Evolutionary conservation across 352 stramenopile genomes (phyloP), one percentile per base, ranked within the genome.

Genomic region (Pythium insidiosum): DNA sequence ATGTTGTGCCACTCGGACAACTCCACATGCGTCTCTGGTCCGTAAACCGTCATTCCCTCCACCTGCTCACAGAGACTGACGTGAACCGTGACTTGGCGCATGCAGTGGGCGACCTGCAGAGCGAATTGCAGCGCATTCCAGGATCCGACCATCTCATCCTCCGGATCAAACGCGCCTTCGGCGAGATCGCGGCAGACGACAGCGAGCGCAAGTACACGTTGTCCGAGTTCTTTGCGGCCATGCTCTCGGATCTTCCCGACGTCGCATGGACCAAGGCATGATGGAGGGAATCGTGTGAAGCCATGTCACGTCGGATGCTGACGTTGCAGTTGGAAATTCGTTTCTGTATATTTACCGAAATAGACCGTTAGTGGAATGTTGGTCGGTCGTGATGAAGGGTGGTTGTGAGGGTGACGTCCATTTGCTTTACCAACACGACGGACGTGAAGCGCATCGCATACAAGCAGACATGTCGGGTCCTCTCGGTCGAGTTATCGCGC

Each of bases 1-100:
- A 76, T 97, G 58, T 77, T 98, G 33, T 98, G 91, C 48, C 90
- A 97, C 47, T 58, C 68, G 4, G 84, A 98, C 46, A 69, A 73
- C 28, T 95, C 92, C 60, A 74, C 73, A 13, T 70, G 71, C 26
- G 83, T 98, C n/a, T 95, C 79, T 47, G 67, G 73, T 89, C 30
- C 42, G 51, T 21, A 12, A 10, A 15, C 10, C 37, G 5, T 30
- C 7, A 9, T 4, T 5, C 30, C 30, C 6, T 43, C n/a, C n/a
- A n/a, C n/a, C n/a, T n/a, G n/a, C n/a, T n/a, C n/a, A n/a, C n/a
- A n/a, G n/a, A n/a, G n/a, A n/a, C n/a, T n/a, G n/a, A n/a, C n/a
- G n/a, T n/a, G n/a, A n/a, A n/a, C n/a, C n/a, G n/a, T n/a, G n/a
- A n/a, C 19, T 20, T 31, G 13, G 18, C 38, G 11, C 15, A 3